Conservation (phyloP, 305 asterid species). For the Galium porrigens region DNA sequence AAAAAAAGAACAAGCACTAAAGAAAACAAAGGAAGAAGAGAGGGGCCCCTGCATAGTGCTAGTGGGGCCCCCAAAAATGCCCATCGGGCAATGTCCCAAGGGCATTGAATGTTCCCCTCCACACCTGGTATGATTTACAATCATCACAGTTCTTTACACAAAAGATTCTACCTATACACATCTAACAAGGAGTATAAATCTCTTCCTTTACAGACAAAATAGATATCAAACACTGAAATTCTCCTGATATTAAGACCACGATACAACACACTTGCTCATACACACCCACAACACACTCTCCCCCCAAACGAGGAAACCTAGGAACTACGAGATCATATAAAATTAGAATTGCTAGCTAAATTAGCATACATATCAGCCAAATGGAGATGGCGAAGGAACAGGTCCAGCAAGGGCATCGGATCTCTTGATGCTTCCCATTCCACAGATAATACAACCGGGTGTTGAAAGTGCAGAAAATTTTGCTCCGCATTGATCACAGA, state of each 20-base stretch:
- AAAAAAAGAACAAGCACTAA: too few relatives aligned
- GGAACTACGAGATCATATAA: background rate
- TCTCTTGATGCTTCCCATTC: constrained; percentile 98
- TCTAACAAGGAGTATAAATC: constrained; percentile 3
- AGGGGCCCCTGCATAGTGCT: too few relatives aligned
- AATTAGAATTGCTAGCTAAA: constrained; percentile 1
- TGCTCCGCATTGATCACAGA: constrained; percentile 95
- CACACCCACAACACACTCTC: background rate
- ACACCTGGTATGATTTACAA: constrained; percentile 5
- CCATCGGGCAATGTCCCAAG: too few relatives aligned
- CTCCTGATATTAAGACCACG: background rate
- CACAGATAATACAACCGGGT: constrained; percentile 94
- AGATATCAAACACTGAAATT: background rate
- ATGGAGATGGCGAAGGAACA: constrained; percentile 77
- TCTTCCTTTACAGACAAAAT: background rate
- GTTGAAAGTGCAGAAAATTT: constrained; percentile 84
- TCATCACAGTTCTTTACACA: background rate
- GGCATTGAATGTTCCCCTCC: too few relatives aligned
- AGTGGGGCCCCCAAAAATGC: too few relatives aligned
- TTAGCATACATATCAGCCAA: constrained; percentile 37
- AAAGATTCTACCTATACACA: constrained; percentile 1
- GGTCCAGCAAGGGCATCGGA: constrained; percentile 90
- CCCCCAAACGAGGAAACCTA: background rate
- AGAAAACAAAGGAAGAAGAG: too few relatives aligned
- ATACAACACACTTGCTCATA: background rate